Evolutionary conservation across 768 basidiomycete genomes (phyloP).

Genomic region (Solioccasus polychromus): DNA sequence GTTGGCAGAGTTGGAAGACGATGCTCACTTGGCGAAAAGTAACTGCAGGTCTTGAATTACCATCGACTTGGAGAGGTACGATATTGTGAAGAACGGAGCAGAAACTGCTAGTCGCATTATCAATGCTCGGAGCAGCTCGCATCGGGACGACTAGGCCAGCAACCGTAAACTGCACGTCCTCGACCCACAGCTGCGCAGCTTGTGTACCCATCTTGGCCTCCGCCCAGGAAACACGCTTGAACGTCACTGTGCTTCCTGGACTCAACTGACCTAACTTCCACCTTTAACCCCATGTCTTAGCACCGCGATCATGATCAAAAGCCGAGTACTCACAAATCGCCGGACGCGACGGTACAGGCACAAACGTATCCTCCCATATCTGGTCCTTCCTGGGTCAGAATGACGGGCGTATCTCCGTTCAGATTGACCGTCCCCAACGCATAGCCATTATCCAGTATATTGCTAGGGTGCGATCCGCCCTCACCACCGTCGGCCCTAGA

Average conservation of each 20-base stretch:
- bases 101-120: neutral
- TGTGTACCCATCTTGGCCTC: slow-evolving; percentile 32
- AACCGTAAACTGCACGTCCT: slow-evolving; percentile 15
- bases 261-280: slow-evolving; percentile 69
- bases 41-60: slow-evolving; percentile 31
- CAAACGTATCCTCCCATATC: slow-evolving; percentile 66
- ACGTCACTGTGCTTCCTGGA: slow-evolving; percentile 53
- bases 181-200: slow-evolving; percentile 32
- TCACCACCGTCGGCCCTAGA: slow-evolving; percentile 56
- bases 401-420: slow-evolving; percentile 70
- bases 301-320: neutral
- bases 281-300: slow-evolving; percentile 31
- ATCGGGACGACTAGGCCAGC: neutral
- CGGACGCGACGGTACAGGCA: slow-evolving; percentile 48
- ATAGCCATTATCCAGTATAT: slow-evolving; percentile 64
- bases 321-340: slow-evolving; percentile 42
- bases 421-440: slow-evolving; percentile 53
- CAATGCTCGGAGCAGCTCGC: neutral
- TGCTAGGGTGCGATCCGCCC: slow-evolving; percentile 67
- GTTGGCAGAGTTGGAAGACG: neutral
- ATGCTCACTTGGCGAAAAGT: slow-evolving; percentile 51
- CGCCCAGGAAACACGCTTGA: slow-evolving; percentile 47
- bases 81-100: slow-evolving; percentile 14
- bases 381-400: slow-evolving; percentile 59
- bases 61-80: neutral